Evolutionary conservation across 2,329 filamentous ascomycete genomes (phyloP).

Genomic region (Madurella fahalii): DNA sequence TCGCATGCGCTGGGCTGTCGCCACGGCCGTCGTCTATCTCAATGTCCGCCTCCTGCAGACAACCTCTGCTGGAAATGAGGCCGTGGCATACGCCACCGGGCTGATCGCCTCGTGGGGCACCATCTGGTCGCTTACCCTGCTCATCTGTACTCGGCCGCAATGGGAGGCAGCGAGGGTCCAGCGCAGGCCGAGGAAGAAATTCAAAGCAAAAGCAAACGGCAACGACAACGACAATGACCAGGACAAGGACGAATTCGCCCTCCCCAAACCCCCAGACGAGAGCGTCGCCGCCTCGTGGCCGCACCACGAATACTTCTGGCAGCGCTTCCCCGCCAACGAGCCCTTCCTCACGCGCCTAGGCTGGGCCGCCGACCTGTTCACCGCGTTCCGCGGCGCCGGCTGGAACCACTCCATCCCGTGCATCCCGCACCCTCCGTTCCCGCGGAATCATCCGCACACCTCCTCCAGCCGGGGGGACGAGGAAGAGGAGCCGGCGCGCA

Average conservation of each 20-base stretch:
- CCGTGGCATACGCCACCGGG: conserved; percentile 47
- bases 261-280: conserved; percentile 21
- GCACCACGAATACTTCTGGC: conserved; percentile 54
- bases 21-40: conserved; percentile 40
- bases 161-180: conserved; percentile 51
- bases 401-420: conserved; percentile 26
- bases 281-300: conserved; percentile 26
- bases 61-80: conserved; percentile 49
- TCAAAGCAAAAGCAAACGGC: too few relatives aligned
- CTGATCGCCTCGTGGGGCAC: conserved; percentile 49
- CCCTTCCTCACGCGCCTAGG: conserved; percentile 46
- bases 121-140: conserved; percentile 44
- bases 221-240: not conserved
- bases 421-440: conserved; percentile 46
- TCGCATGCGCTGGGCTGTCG: conserved; percentile 46
- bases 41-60: conserved; percentile 42
- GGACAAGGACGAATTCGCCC: not conserved
- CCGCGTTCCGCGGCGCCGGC: conserved; percentile 54
- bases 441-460: not conserved
- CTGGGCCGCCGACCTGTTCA: conserved; percentile 54
- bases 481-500: conserved; percentile 33
- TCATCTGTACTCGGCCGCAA: conserved; percentile 54
- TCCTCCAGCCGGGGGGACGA: not conserved
- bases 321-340: conserved; percentile 51
- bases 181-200: conserved; percentile 29